Evolutionary conservation across 495 filamentous ascomycete genomes (phyloP).

Genomic region (Hypoxylon cercidicola): DNA sequence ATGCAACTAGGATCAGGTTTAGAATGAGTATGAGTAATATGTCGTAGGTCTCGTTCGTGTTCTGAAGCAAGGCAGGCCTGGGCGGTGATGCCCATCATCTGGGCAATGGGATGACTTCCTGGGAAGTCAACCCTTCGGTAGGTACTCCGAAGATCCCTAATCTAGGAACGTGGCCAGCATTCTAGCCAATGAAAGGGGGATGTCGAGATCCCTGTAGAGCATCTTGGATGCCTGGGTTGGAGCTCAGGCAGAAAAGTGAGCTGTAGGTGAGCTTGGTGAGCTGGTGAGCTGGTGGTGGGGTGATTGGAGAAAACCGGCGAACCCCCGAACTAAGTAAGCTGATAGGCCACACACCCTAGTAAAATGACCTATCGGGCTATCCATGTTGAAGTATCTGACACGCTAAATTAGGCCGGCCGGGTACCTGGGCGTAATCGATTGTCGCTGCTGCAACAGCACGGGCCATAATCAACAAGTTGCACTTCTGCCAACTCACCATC

Average conservation of each 20-base stretch:
- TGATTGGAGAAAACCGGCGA: conserved; percentile 8
- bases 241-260: neutral
- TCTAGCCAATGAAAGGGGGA: conserved; percentile 22
- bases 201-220: conserved; percentile 10
- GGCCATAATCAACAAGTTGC: conserved; percentile 32
- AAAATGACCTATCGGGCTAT: conserved; percentile 21
- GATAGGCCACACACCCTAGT: conserved; percentile 27
- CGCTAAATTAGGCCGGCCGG: neutral
- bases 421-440: conserved; percentile 38
- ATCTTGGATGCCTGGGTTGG: conserved; percentile 7
- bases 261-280: neutral
- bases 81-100: conserved; percentile 31
- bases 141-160: neutral
- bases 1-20: neutral
- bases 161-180: conserved; percentile 31
- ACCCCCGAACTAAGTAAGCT: neutral
- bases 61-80: neutral
- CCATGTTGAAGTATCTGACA: conserved; percentile 4
- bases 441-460: conserved; percentile 31
- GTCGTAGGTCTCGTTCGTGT: conserved; percentile 18
- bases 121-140: conserved; percentile 8
- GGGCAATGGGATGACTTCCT: conserved; percentile 33
- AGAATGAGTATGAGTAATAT: conserved; percentile 7
- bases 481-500: conserved; percentile 41
- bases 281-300: conserved; percentile 17